These are phyloP conservation scores for Oidium heveae DNA, from an alignment of 2,329 filamentous ascomycete genomes.

Conservation along the genomic window DNA sequence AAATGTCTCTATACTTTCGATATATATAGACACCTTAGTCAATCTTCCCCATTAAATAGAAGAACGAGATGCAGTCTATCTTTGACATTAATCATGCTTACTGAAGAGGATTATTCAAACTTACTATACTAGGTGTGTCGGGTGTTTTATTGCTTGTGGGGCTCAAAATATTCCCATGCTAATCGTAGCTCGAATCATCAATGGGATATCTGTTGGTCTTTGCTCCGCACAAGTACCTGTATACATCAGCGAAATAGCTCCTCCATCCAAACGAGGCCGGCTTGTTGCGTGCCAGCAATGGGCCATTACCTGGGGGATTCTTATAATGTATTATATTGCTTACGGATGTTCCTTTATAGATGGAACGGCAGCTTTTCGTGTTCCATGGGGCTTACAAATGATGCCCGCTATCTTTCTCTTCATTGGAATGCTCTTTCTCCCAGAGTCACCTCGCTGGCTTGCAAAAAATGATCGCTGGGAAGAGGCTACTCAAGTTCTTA, in stretches of 20 bases:
- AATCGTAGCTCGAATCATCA: constrained; percentile 30
- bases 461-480: constrained; percentile 53
- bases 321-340: constrained; percentile 46
- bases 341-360: constrained; percentile 37
- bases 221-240: constrained; percentile 42
- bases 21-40: too few relatives aligned
- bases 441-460: constrained; percentile 67
- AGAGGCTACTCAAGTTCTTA: constrained; percentile 33
- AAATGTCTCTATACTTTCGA: too few relatives aligned
- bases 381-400: constrained; percentile 58
- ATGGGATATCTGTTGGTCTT: constrained; percentile 34
- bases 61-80: too few relatives aligned
- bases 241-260: constrained; percentile 41
- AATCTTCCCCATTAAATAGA: too few relatives aligned
- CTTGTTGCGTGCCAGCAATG: constrained; percentile 47
- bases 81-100: too few relatives aligned
- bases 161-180: constrained; percentile 27
- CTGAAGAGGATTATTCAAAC: not conserved
- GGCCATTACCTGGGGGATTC: constrained; percentile 40
- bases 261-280: constrained; percentile 29
- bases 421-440: constrained; percentile 45
- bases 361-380: constrained; percentile 46
- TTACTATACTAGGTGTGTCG: constrained; percentile 19
- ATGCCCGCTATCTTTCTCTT: constrained; percentile 55
- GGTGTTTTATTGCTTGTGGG: constrained; percentile 32